phyloP scores from a whole-genome alignment of 371 early-diverging fungal genomes.

The Mucor indicus region DNA sequence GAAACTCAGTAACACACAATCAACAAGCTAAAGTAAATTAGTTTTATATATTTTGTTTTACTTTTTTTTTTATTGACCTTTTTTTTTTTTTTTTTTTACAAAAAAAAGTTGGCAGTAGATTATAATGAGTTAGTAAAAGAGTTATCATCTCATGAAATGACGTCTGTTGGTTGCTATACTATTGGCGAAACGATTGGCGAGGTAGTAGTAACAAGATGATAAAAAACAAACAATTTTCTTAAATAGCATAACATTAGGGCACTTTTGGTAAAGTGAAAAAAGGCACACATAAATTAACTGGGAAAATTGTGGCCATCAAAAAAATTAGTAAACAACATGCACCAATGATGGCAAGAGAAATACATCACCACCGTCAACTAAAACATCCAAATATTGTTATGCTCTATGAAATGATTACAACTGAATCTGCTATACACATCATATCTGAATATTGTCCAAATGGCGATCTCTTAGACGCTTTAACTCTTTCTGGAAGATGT shows the following conservation, averaged over 20 bases:
- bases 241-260: slow-evolving; percentile 45
- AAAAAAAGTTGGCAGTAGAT: slow-evolving; percentile 13
- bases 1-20: slow-evolving; percentile 22
- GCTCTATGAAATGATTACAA: slow-evolving; percentile 82
- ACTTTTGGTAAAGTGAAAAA: slow-evolving; percentile 87
- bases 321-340: slow-evolving; percentile 78
- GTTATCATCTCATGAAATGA: slow-evolving; percentile 40
- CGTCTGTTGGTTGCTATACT: slow-evolving; percentile 47
- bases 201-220: neutral
- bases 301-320: slow-evolving; percentile 79
- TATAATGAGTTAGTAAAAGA: slow-evolving; percentile 47
- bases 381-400: slow-evolving; percentile 80
- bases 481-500: slow-evolving; percentile 57
- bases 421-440: slow-evolving; percentile 80
- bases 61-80: neutral
- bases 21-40: slow-evolving; percentile 23
- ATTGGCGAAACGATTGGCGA: slow-evolving; percentile 48
- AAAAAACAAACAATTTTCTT: neutral
- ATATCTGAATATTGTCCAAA: slow-evolving; percentile 77
- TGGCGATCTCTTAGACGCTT: slow-evolving; percentile 75
- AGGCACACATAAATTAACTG: slow-evolving; percentile 76
- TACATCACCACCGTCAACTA: slow-evolving; percentile 84
- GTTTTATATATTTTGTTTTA: neutral
- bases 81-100: neutral
- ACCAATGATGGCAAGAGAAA: slow-evolving; percentile 75